Percentiles rank a stretch among this genome's conserved stretches.
Evolutionary conservation across 78 protist genomes (phyloP).

Genomic region (Chrysochromulina parva): DNA sequence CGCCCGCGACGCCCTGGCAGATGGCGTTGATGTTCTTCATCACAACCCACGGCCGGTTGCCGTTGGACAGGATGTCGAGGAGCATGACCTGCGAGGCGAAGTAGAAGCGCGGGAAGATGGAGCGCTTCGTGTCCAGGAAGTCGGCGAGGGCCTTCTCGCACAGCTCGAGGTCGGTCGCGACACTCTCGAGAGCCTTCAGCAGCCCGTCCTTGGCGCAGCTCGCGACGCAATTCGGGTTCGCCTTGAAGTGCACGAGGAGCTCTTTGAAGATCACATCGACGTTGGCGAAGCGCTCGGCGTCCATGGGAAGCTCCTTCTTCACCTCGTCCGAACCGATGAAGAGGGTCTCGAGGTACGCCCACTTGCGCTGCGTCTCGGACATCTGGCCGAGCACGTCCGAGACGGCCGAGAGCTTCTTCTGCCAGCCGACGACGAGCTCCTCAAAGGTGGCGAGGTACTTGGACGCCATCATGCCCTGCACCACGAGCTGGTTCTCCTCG

Average conservation of each 20-base stretch:
- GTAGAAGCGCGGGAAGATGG: conserved; percentile 73
- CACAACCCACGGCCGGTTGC: conserved; percentile 33
- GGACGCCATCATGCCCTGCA: conserved; percentile 57
- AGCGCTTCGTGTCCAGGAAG: conserved; percentile 63
- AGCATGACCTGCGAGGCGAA: conserved; percentile 55
- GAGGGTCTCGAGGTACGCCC: conserved; percentile 65
- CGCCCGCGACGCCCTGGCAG: conserved; percentile 28
- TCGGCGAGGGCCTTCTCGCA: conserved; percentile 67
- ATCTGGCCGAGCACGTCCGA: conserved; percentile 40
- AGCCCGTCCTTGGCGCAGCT: conserved; percentile 43
- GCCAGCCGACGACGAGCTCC: conserved; percentile 48
- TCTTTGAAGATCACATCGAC: conserved; percentile 36
- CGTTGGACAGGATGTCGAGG: conserved; percentile 64
- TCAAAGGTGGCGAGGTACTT: conserved; percentile 49
- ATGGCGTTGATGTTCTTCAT: conserved; percentile 44
- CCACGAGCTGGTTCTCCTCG: conserved; percentile 59
- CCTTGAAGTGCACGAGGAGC: background rate
- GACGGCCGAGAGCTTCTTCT: conserved; percentile 35
- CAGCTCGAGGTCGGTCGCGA: conserved; percentile 29
- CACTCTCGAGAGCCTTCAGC: background rate
- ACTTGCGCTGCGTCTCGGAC: conserved; percentile 56
- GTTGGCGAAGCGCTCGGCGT: conserved; percentile 59
- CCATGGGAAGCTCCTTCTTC: conserved; percentile 64
- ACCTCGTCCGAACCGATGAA: conserved; percentile 71
- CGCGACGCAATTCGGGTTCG: conserved; percentile 21